Evolutionary conservation across 331 rosid species (phyloP).

Genomic region (Arachis monticola): DNA sequence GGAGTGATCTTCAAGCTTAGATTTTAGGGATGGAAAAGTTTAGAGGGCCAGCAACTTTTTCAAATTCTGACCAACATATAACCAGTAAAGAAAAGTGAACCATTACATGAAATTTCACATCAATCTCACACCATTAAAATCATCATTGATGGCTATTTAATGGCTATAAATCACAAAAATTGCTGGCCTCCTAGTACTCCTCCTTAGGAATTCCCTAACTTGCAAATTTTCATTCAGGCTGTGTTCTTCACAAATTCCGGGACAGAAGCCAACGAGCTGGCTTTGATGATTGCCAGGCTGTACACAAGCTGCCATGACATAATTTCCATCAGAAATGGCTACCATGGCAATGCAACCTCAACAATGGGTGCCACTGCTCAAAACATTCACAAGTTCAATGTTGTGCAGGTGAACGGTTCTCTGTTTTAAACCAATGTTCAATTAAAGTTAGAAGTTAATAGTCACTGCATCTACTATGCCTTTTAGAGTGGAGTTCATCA

Average conservation of each 20-base stretch:
- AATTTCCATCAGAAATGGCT: conserved; percentile 60
- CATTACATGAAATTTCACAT: too few relatives aligned
- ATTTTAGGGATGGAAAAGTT: background rate
- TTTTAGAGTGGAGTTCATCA: conserved; percentile 57
- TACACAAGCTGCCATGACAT: conserved; percentile 53
- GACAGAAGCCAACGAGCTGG: conserved; percentile 60
- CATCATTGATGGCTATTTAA: too few relatives aligned
- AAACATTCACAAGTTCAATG: conserved; percentile 50
- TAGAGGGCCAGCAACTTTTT: too few relatives aligned
- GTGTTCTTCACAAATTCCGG: conserved; percentile 62
- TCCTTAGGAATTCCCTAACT: background rate
- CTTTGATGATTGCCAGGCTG: conserved; percentile 54
- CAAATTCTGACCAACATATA: too few relatives aligned
- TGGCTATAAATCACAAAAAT: too few relatives aligned
- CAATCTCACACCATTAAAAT: too few relatives aligned
- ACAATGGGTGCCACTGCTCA: conserved; percentile 56
- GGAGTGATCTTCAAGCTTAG: background rate
- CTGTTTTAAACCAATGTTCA: conserved; percentile 22
- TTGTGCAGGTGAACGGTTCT: conserved; percentile 43
- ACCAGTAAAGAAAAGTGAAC: too few relatives aligned
- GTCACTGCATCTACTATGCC: conserved; percentile 24
- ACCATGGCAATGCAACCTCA: conserved; percentile 58
- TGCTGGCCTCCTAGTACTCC: too few relatives aligned
- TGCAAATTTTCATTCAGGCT: conserved; percentile 38
- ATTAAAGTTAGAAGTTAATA: conserved; percentile 1